Conservation (phyloP, 2,329 filamentous ascomycete genomes). For the Aureobasidium pullulans region DNA sequence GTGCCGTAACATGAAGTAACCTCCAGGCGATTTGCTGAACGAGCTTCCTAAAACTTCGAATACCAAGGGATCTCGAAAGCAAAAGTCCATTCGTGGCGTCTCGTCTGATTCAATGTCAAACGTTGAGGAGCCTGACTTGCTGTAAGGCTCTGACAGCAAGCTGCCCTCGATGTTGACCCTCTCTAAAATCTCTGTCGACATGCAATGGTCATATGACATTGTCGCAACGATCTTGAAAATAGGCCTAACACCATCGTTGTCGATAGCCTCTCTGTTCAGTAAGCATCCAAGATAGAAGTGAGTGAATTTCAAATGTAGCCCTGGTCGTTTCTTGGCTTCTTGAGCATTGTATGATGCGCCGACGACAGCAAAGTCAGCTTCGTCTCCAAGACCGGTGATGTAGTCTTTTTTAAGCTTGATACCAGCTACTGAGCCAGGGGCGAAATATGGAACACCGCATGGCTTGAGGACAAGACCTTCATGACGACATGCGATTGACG, state of each 20-base stretch:
- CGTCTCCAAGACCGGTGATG: conserved; percentile 67
- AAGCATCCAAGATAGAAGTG: conserved; percentile 75
- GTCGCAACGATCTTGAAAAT: conserved; percentile 59
- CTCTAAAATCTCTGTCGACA: conserved; percentile 37
- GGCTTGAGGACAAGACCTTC: conserved; percentile 81
- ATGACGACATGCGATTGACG: conserved; percentile 55
- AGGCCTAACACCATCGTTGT: conserved; percentile 46
- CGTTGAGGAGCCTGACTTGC: conserved; percentile 17
- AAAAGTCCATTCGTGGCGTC: conserved; percentile 31
- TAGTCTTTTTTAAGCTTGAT: conserved; percentile 91
- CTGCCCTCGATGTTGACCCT: conserved; percentile 36
- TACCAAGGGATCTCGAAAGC: conserved; percentile 65
- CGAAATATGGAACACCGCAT: conserved; percentile 66
- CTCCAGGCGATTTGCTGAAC: conserved; percentile 64
- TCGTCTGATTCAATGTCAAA: conserved; percentile 19
- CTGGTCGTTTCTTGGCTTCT: conserved; percentile 47
- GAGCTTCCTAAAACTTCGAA: conserved; percentile 75
- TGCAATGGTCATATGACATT: conserved; percentile 39
- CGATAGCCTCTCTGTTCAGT: conserved; percentile 56
- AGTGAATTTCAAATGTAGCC: conserved; percentile 54
- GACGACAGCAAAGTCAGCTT: conserved; percentile 74
- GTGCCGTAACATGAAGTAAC: conserved; percentile 70
- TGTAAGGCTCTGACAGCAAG: conserved; percentile 28
- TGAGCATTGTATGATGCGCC: conserved; percentile 64
- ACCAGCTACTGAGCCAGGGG: conserved; percentile 27